These are phyloP conservation scores for Schizophyllum amplum DNA, from an alignment of 1,284 basidiomycete species.

Conservation along the genomic window DNA sequence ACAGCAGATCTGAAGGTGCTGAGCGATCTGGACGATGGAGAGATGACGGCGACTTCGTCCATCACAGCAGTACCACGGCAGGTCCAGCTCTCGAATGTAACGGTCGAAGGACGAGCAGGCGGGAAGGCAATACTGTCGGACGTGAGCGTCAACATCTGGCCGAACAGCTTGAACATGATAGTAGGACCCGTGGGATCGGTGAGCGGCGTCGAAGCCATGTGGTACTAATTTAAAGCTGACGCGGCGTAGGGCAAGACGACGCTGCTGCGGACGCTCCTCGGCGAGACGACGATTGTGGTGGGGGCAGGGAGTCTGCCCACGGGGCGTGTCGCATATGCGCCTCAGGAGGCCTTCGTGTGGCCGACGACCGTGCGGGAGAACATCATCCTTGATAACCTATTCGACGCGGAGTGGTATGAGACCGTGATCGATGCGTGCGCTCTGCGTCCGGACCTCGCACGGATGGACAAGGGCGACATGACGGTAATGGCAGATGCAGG, in stretches of 20 bases:
- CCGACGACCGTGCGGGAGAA: constrained; percentile 17
- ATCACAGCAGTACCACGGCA: neutral
- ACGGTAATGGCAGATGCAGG: constrained; percentile 15
- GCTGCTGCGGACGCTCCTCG: constrained; percentile 11
- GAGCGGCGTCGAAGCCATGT: neutral
- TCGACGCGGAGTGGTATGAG: constrained; percentile 15
- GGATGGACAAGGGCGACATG: constrained; percentile 8
- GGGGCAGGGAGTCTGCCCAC: constrained; percentile 1
- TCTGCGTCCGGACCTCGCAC: constrained; percentile 7
- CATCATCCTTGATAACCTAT: constrained; percentile 12
- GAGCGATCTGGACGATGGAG: neutral
- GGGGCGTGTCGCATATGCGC: constrained; percentile 15
- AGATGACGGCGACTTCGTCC: neutral
- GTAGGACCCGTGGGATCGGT: constrained; percentile 18
- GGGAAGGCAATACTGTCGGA: constrained; percentile 8
- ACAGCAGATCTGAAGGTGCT: neutral
- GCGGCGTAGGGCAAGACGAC: constrained; percentile 11
- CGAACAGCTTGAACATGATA: constrained; percentile 13
- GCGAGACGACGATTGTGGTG: constrained; percentile 4
- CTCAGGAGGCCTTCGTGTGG: constrained; percentile 20
- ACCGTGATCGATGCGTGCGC: constrained; percentile 16
- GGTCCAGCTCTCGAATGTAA: constrained; percentile 3
- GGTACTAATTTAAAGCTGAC: neutral
- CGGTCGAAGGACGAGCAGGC: constrained; percentile 1
- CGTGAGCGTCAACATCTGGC: constrained; percentile 1